Conservation (phyloP, 2,329 filamentous ascomycete genomes). For the Neoascochyta sp. region DNA sequence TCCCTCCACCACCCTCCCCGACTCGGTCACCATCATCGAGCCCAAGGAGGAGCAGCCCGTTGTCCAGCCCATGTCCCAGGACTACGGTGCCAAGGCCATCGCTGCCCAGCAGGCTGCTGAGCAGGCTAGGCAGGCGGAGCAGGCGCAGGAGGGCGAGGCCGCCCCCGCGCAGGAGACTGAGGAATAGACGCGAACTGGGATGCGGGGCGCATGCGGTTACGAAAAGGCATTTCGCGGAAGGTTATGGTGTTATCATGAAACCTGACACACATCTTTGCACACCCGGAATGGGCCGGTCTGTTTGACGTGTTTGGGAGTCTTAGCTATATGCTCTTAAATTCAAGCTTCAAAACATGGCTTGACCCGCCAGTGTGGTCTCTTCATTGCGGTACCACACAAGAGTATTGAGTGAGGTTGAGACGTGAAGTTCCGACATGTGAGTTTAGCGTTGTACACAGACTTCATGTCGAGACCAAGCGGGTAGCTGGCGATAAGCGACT, state of each 20-base stretch:
- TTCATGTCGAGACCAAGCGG: too few species aligned
- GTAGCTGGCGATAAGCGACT: too few species aligned
- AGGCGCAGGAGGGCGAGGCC: conserved; percentile 53
- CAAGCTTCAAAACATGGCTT: conserved; percentile 24
- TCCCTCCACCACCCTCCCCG: conserved; percentile 93
- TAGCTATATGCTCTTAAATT: conserved; percentile 32
- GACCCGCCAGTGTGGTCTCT: conserved; percentile 15
- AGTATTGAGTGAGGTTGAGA: too few species aligned
- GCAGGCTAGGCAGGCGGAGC: conserved; percentile 56
- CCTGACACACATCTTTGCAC: conserved; percentile 27
- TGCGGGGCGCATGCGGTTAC: conserved; percentile 28
- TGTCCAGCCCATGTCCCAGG: conserved; percentile 92
- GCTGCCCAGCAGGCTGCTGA: conserved; percentile 65
- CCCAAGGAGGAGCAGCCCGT: conserved; percentile 98
- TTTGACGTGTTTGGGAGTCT: conserved; percentile 30
- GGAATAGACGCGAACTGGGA: conserved; percentile 24
- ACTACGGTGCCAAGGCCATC: conserved; percentile 92
- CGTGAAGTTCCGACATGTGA: too few species aligned
- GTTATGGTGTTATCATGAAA: conserved; percentile 24
- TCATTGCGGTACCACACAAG: too few species aligned
- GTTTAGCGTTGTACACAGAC: too few species aligned
- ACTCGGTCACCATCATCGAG: conserved; percentile 99
- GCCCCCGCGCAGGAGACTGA: conserved; percentile 32
- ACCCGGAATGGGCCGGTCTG: conserved; percentile 26
- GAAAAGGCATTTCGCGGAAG: conserved; percentile 28